Evolutionary conservation across 2,329 filamentous ascomycete species (phyloP), one percentile per base, ranked within the genome.

Genomic region (Alternaria sp.): DNA sequence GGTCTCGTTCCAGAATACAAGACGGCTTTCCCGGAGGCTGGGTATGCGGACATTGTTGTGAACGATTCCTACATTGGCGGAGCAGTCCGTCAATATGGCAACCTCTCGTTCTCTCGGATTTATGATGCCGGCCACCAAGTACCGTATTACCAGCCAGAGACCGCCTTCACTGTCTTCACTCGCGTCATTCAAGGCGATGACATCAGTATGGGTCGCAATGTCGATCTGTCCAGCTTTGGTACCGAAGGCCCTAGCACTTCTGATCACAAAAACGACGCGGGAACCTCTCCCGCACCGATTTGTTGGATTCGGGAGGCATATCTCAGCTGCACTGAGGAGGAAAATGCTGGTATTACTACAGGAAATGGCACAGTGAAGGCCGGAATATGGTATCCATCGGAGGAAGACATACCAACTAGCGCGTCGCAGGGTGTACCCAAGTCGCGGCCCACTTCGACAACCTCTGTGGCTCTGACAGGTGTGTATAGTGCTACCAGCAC

Each of bases 61-160:
- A 91, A 92, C 72, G 83, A 82, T 26, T 82, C 85, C 12, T 89
- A 90, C 77, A 86, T 88, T 73, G 91, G 87, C 54, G 92, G 91
- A 20, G 85, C 86, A 53, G 91, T 92, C 0, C 86, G 91, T 9
- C 91, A 94, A 75, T 91, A 86, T 68, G 91, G 89, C 16, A 93
- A 93, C 61, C 75, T 86, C 30, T 82, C 79, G 48, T 85, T 85
- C 70, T 79, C 79, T 43, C 78, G 83, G 14, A 78, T 86, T 52
- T 86, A 83, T 67, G 81, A 85, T 54, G 78, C 84, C 2, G 84
- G 84, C 4, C 84, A 87, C 64, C 76, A 82, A 30, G 77, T 85
- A 4, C 82, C 84, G 9, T 80, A 78, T 16, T 73, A 75, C 39
- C 73, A 77, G 57, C 61, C 68, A 22, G 70, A 86, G 64, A 84